phyloP scores from a whole-genome alignment of 108 stramenopile genomes.

The Schizochytrium sp. region DNA sequence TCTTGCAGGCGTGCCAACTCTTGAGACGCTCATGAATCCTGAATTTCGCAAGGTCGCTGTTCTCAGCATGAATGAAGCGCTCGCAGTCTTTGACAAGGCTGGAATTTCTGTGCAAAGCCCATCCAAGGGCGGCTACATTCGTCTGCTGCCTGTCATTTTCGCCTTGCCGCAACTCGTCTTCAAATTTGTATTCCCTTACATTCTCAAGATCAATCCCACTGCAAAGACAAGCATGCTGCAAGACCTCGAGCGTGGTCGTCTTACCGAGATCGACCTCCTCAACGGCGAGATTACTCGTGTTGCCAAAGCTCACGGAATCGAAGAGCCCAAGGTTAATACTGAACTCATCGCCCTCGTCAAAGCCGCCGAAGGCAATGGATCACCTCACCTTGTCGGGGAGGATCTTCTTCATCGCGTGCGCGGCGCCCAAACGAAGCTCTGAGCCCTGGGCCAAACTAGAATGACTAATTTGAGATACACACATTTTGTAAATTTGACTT shows the following conservation, averaged over 20 bases:
- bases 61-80: not conserved
- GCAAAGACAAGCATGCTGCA: not conserved
- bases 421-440: too few species aligned
- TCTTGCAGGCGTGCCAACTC: not conserved
- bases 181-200: not conserved
- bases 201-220: not conserved
- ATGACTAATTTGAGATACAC: too few species aligned
- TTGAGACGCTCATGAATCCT: not conserved
- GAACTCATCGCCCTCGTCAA: not conserved
- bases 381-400: not conserved
- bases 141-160: not conserved
- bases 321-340: not conserved
- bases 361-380: not conserved
- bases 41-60: not conserved
- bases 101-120: not conserved
- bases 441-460: too few species aligned
- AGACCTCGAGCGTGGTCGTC: not conserved
- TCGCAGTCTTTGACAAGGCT: not conserved
- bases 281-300: not conserved
- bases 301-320: not conserved
- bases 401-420: not conserved
- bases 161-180: not conserved
- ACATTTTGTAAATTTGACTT: too few species aligned
- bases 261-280: not conserved
- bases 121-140: not conserved